Base-by-base conservation (phyloP, 331 rosid species). In the Phaseolus coccineus region DNA sequence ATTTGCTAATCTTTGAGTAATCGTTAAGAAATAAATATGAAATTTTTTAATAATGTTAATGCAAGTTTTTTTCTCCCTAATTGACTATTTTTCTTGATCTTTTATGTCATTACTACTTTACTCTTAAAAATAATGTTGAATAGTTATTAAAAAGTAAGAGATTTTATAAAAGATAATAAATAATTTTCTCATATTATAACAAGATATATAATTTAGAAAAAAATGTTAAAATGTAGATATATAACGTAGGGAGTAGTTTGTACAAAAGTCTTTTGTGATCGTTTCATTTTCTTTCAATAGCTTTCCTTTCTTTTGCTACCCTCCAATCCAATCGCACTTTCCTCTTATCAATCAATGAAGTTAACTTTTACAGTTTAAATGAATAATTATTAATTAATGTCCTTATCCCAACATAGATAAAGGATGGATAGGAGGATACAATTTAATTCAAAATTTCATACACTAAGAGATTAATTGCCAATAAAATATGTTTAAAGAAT, bases 191-290 rank as follows among this genome's bases (percentile, higher is more conserved):
- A 28, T 56, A 56, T 24, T 56, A 10, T 9, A 56, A 57, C 8
- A 57, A 1, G 5, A 25, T 10, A 57, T 5, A 10, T 4, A 57
- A 25, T 56, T 22, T 0, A 2, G 13, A 56, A 24, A 56, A 56
- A 56, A 2, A 22, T 24, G 13, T 9, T 56, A 55, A 22, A 55
- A 22, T 19, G 13, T 51, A 16, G 2, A 8, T 46, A 46, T 16
- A 46, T 46, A 46, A 55, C 30, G 61, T 8, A 19, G 64, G 35
- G 64, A 57, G 64, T 55, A 57, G 33, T 57, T 57, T 57, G 28
- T 25, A 25, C 64, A 57, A 57, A 57, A 10, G 61, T n/a, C 31
- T 24, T 25, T 25, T 57, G 5, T 11, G 3, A 59, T 28, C 22
- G 10, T 13, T 61, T 10, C 24, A 14, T 61, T 59, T 58, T 30